Base-by-base conservation (phyloP, 352 stramenopile genomes). In the Phytophthora constricta region DNA sequence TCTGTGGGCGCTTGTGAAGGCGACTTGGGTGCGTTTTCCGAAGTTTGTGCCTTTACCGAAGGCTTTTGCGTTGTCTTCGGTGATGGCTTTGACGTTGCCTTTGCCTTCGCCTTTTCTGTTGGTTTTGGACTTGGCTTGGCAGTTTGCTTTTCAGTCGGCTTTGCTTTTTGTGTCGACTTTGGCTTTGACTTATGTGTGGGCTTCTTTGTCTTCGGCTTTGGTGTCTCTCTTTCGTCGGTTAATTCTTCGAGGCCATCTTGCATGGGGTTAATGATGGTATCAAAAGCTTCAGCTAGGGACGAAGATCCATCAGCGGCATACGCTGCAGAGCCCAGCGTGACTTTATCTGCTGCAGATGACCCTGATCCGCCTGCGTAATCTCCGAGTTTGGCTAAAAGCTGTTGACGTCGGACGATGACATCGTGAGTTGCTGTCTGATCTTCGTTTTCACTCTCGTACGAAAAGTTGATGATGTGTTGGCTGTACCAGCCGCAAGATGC, bases 401-500 rank as follows among this genome's bases (percentile, higher is more conserved):
- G 59, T 22, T 73, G 65, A 7, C 60, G 65, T 28, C 60, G 59
- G 47, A 69, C n/a, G 16, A 65, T 65, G 4, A 73, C 53, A 26
- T 73, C 60, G 22, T 69, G 65, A 5, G 47, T 64, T 52, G 61
- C 65, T 10, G 50, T 69, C 14, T 53, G 63, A 47, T 48, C 34
- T 42, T 59, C 55, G 27, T 23, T 47, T 34, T 59, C 47, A 13
- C 51, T 28, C 37, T 63, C 45, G 33, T 64, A 47, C 19, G 61
- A 65, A 33, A 63, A 58, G 3, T 17, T 62, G 54, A 62, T 47
- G 39, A 48, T 41, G 19, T 62, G 60, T 34, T 74, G 66, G 23
- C 61, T 74, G 50, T 74, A 74, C 55, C 56, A 74, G 2, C 66
- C 66, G 16, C 66, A 74, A 17, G 49, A 67, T 26, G 54, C 66